These are phyloP conservation scores for Cordyceps cateniannulata DNA, from an alignment of 2,329 filamentous ascomycete genomes.

Conservation along the genomic window DNA sequence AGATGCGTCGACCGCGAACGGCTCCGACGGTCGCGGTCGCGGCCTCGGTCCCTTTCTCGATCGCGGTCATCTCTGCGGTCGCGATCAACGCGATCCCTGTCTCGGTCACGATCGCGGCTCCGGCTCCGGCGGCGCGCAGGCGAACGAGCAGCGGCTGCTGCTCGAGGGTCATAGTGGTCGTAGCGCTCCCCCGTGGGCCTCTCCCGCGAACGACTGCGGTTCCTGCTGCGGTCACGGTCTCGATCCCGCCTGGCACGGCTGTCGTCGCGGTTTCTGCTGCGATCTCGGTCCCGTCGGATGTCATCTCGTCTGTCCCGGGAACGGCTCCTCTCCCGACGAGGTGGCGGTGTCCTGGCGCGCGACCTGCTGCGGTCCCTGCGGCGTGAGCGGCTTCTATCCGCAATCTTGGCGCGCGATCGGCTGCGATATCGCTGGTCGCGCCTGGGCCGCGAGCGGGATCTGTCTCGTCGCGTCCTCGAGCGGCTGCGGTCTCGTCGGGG, in stretches of 20 bases:
- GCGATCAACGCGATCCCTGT: constrained; percentile 12
- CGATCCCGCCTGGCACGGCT: constrained; percentile 28
- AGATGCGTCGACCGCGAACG: constrained; percentile 34
- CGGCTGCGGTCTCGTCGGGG: constrained; percentile 33
- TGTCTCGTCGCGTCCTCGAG: constrained; percentile 30
- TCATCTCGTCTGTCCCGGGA: constrained; percentile 26
- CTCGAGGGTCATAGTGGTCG: constrained; percentile 27
- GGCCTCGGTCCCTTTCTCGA: constrained; percentile 13
- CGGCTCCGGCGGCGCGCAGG: constrained; percentile 20
- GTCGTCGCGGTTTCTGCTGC: constrained; percentile 24
- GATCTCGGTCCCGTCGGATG: constrained; percentile 22
- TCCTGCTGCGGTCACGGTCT: constrained; percentile 23
- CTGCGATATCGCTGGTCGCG: constrained; percentile 31
- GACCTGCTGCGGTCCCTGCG: constrained; percentile 34
- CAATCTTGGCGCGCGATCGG: constrained; percentile 26
- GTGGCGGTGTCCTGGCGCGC: constrained; percentile 20
- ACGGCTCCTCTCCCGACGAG: constrained; percentile 27
- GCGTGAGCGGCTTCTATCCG: constrained; percentile 29
- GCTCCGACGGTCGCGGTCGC: constrained; percentile 33
- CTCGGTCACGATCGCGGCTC: constrained; percentile 18
- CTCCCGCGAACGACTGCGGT: constrained; percentile 20
- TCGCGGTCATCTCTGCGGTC: not conserved
- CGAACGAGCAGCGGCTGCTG: constrained; percentile 13
- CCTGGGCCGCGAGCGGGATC: constrained; percentile 33
- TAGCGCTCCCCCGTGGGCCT: constrained; percentile 16